These are phyloP conservation scores for Tetrapisispora nanseiensis DNA, from an alignment of 805 yeast species.

Conservation along the genomic window DNA sequence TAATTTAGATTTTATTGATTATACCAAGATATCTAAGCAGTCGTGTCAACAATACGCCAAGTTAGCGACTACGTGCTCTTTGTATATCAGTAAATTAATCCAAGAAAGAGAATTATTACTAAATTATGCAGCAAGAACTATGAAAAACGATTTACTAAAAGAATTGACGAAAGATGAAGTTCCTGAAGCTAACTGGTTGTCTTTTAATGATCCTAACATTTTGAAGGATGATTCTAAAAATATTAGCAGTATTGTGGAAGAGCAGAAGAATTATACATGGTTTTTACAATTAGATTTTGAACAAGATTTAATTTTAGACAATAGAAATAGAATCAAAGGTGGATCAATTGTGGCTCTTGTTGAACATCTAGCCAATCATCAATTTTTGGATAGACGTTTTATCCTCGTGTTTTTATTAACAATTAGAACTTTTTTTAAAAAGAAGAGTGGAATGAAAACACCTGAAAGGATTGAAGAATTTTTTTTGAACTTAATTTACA, in stretches of 20 bases:
- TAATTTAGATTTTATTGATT: constrained; percentile 29
- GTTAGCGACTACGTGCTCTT: constrained; percentile 28
- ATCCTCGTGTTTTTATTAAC: constrained; percentile 64
- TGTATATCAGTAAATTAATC: constrained; percentile 46
- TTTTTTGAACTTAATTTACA: constrained; percentile 45
- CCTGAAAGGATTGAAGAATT: constrained; percentile 51
- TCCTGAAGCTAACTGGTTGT: constrained; percentile 2
- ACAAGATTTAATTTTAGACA: constrained; percentile 48
- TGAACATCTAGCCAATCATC: constrained; percentile 72
- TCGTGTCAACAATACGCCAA: constrained; percentile 30
- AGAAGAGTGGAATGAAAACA: not conserved
- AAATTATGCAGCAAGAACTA: constrained; percentile 65
- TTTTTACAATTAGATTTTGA: constrained; percentile 60
- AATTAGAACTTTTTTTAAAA: constrained; percentile 48
- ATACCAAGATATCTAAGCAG: constrained; percentile 22
- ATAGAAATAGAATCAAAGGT: constrained; percentile 67
- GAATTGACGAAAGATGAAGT: constrained; percentile 45
- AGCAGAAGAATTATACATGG: constrained; percentile 48
- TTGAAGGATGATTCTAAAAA: not conserved
- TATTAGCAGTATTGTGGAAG: not conserved
- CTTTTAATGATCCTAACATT: not conserved
- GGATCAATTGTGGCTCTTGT: constrained; percentile 73
- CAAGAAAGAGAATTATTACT: constrained; percentile 62
- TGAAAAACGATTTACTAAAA: constrained; percentile 62
- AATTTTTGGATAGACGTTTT: constrained; percentile 49